A percentile compares a stretch with the other conserved stretches of the same genome.
These are phyloP conservation scores for Penicillium hesseltinei DNA, from an alignment of 2,329 filamentous ascomycete species.

Conservation along the genomic window DNA sequence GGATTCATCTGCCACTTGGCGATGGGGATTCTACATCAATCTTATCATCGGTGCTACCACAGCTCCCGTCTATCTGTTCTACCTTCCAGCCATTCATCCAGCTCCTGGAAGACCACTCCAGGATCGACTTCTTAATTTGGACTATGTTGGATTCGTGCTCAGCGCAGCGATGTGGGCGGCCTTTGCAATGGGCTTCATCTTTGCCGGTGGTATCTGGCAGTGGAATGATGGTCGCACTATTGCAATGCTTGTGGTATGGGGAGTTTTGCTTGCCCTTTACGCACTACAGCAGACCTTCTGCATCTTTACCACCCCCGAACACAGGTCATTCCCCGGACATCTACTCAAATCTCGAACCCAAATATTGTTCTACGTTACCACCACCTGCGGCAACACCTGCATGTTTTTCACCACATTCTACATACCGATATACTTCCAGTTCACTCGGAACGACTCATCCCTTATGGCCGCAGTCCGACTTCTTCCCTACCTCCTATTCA, in stretches of 20 bases:
- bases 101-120: too few species aligned
- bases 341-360: too few species aligned
- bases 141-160: not conserved
- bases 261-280: constrained; percentile 32
- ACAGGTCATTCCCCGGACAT: constrained; percentile 49
- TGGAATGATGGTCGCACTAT: not conserved
- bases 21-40: constrained; percentile 55
- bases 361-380: too few species aligned
- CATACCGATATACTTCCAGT: too few species aligned
- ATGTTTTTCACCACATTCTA: too few species aligned
- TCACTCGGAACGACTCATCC: too few species aligned
- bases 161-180: not conserved
- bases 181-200: not conserved
- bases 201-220: not conserved
- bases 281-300: constrained; percentile 44
- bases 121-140: not conserved
- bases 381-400: too few species aligned
- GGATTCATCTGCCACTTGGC: constrained; percentile 27
- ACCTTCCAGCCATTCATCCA: too few species aligned
- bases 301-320: constrained; percentile 46
- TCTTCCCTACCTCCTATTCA: too few species aligned
- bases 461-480: too few species aligned
- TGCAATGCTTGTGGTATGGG: not conserved
- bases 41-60: constrained; percentile 46
- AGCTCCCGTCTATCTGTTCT: too few species aligned